Conservation (phyloP, 139 green algal species). For the Nannochloris sp. region DNA sequence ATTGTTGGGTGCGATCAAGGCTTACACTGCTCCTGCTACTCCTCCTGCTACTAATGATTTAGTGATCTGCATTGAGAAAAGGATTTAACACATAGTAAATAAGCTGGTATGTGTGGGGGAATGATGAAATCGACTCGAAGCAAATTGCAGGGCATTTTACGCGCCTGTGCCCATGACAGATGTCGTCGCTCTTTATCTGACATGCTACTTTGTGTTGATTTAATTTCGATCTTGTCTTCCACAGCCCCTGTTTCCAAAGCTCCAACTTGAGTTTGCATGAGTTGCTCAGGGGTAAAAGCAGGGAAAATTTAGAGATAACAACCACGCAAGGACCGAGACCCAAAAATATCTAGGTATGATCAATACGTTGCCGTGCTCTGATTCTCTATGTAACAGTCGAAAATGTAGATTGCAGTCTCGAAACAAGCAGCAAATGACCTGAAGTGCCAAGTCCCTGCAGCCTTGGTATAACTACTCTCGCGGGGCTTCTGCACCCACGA, state of each 20-base stretch:
- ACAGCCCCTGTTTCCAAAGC: neutral
- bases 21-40: conserved; percentile 85
- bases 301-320: no score
- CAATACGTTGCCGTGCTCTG: no score
- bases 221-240: neutral
- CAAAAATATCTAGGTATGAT: no score
- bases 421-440: no score
- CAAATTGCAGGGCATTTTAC: neutral
- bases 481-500: no score
- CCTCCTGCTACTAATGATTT: conserved; percentile 83
- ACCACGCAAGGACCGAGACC: no score
- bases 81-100: neutral
- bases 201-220: neutral
- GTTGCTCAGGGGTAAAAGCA: no score
- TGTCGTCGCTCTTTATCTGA: conserved; percentile 4
- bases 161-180: conserved; percentile 19
- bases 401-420: no score
- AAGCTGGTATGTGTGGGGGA: neutral
- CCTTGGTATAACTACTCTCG: no score
- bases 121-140: neutral
- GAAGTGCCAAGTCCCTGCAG: no score
- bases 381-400: no score
- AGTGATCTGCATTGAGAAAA: conserved; percentile 37
- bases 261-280: no score
- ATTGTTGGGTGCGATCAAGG: neutral